Evolutionary conservation across 2,329 filamentous ascomycete species (phyloP).

Genomic region (Talaromyces verruculosus): DNA sequence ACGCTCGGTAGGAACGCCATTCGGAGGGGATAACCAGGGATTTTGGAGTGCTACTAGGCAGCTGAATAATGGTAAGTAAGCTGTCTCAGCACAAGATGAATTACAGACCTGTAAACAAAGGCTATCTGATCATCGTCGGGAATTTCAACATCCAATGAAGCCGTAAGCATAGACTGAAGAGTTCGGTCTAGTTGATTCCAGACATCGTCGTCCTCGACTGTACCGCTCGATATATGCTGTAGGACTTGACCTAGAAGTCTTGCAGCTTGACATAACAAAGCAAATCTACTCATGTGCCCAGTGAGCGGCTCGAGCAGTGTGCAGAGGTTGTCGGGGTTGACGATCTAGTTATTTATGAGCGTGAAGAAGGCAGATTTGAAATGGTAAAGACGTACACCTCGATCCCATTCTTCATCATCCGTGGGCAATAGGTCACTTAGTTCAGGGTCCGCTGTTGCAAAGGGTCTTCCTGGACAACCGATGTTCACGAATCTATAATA

Average conservation of each 20-base stretch:
- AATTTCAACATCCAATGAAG: constrained; percentile 24
- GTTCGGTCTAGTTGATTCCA: constrained; percentile 27
- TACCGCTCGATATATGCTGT: constrained; percentile 7
- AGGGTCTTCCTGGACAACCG: constrained; percentile 25
- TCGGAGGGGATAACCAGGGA: constrained; percentile 6
- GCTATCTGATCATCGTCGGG: constrained; percentile 27
- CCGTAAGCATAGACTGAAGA: constrained; percentile 27
- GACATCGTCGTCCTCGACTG: background rate
- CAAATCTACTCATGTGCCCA: constrained; percentile 30
- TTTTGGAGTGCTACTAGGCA: constrained; percentile 5
- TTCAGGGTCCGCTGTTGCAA: constrained; percentile 26
- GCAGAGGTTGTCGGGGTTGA: constrained; percentile 20
- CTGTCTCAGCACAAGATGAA: background rate
- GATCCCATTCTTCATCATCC: constrained; percentile 14
- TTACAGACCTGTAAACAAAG: constrained; percentile 28
- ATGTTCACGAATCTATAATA: constrained; percentile 23
- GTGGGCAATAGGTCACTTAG: constrained; percentile 26
- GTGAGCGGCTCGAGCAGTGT: constrained; percentile 27
- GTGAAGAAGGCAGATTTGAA: background rate
- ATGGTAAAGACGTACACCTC: background rate
- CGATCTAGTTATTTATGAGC: background rate
- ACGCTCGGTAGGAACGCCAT: background rate
- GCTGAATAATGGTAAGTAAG: background rate
- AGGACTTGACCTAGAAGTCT: constrained; percentile 24
- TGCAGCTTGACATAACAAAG: constrained; percentile 22